Conservation (phyloP, 805 yeast species). For the Yamadazyma tumulicola region DNA sequence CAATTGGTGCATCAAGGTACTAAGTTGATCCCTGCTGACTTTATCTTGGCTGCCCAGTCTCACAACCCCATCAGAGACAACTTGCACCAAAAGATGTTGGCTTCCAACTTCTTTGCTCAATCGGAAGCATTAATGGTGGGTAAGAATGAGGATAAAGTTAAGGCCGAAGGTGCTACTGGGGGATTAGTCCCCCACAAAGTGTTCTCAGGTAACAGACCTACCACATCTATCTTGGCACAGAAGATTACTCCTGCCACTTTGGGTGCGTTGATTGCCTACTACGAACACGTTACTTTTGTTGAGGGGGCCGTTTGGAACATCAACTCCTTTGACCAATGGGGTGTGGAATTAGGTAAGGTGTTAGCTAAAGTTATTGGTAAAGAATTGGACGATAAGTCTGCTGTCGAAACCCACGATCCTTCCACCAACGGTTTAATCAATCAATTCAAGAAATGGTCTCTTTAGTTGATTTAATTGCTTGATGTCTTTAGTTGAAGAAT, state of each 20-base stretch:
- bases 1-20: constrained; percentile 99
- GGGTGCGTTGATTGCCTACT: constrained; percentile 96
- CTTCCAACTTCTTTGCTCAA: constrained; percentile 98
- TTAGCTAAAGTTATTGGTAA: constrained; percentile 93
- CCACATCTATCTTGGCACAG: constrained; percentile 94
- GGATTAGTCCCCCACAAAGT: constrained; percentile 91
- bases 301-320: constrained; percentile 99
- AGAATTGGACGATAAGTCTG: constrained; percentile 66
- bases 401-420: constrained; percentile 73
- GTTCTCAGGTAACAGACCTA: constrained; percentile 98
- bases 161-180: constrained; percentile 85
- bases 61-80: constrained; percentile 95
- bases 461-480: too few species aligned
- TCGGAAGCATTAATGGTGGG: constrained; percentile 98
- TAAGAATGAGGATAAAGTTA: constrained; percentile 77
- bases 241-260: constrained; percentile 94
- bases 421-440: constrained; percentile 92
- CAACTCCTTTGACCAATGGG: constrained; percentile 99
- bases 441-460: constrained; percentile 84
- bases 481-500: too few species aligned
- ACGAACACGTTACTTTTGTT: constrained; percentile 94
- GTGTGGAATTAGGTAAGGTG: constrained; percentile 98
- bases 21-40: constrained; percentile 94
- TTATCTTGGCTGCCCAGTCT: constrained; percentile 93
- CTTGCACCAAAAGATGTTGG: constrained; percentile 95